phyloP scores from a whole-genome alignment of 2,329 filamentous ascomycete genomes.

The Leptographium procerum region DNA sequence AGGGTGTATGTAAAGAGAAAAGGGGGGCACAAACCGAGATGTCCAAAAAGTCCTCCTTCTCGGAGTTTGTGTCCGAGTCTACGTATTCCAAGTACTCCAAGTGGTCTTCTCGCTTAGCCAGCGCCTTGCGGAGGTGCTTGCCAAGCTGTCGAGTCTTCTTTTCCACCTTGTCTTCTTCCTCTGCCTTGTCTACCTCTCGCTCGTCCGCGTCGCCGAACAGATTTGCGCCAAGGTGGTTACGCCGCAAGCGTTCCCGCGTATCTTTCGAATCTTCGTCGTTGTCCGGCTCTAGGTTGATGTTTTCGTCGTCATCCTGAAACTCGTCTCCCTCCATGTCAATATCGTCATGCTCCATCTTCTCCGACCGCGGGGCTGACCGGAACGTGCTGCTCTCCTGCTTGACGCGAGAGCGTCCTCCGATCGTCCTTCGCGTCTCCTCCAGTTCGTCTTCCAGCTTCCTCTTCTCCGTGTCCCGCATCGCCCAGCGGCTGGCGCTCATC shows the following conservation, averaged over 20 bases:
- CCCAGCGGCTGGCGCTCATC: slow-evolving; percentile 66
- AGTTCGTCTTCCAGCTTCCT: slow-evolving; percentile 46
- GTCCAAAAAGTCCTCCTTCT: slow-evolving; percentile 20
- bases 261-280: slow-evolving; percentile 73
- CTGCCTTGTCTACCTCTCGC: slow-evolving; percentile 60
- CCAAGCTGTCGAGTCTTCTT: slow-evolving; percentile 60
- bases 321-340: slow-evolving; percentile 57
- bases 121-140: slow-evolving; percentile 66
- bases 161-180: slow-evolving; percentile 57
- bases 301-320: slow-evolving; percentile 84
- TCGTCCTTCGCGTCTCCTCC: slow-evolving; percentile 42
- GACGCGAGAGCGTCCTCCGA: slow-evolving; percentile 45
- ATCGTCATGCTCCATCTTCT: slow-evolving; percentile 61
- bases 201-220: slow-evolving; percentile 64
- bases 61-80: slow-evolving; percentile 62
- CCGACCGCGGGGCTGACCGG: slow-evolving; percentile 46
- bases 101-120: slow-evolving; percentile 78
- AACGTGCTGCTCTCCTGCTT: slow-evolving; percentile 60
- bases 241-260: slow-evolving; percentile 59
- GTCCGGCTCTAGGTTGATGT: slow-evolving; percentile 61
- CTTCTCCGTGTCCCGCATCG: slow-evolving; percentile 57
- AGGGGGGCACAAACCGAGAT: slow-evolving; percentile 20
- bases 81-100: slow-evolving; percentile 79
- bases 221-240: slow-evolving; percentile 78
- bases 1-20: too few species aligned